phyloP scores from a whole-genome alignment of 2,329 filamentous ascomycete genomes.

The Hypoxylon sp. region DNA sequence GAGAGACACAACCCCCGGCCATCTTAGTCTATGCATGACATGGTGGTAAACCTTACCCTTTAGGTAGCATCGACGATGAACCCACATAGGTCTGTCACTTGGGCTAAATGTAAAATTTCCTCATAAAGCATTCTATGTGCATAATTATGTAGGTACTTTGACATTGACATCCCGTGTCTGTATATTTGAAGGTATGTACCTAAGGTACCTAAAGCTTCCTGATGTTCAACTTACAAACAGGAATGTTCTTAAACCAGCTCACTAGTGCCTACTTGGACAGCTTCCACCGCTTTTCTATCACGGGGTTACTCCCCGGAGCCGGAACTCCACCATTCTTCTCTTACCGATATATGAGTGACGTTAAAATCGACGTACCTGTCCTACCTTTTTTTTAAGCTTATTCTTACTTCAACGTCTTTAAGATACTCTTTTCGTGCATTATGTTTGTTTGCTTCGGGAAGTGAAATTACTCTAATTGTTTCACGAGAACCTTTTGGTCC shows the following conservation, averaged over 20 bases:
- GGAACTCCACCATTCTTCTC: conserved; percentile 17
- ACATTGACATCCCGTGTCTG: conserved; percentile 11
- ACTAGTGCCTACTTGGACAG: not conserved
- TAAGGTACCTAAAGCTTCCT: not conserved
- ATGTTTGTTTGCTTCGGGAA: conserved; percentile 2
- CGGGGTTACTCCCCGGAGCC: conserved; percentile 5
- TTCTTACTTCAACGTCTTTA: not conserved
- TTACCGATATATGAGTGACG: conserved; percentile 2
- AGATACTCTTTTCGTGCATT: not conserved
- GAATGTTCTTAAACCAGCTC: not conserved
- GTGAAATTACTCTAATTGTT: not conserved
- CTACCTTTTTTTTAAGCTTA: not conserved
- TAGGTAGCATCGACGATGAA: conserved; percentile 31
- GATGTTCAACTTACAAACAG: not conserved
- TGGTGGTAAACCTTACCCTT: conserved; percentile 32
- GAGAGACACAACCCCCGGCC: conserved; percentile 28
- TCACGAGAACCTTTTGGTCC: conserved; percentile 25
- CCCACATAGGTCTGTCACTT: conserved; percentile 1
- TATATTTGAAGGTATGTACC: conserved; percentile 7
- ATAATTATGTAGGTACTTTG: not conserved
- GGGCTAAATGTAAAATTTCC: conserved; percentile 27
- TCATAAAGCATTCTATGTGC: conserved; percentile 16
- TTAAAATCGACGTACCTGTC: conserved; percentile 14
- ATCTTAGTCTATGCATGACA: conserved; percentile 33
- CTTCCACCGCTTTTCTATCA: conserved; percentile 21